These are phyloP conservation scores for Blechomonas ayalai DNA, from an alignment of 208 protist genomes.

Conservation along the genomic window DNA sequence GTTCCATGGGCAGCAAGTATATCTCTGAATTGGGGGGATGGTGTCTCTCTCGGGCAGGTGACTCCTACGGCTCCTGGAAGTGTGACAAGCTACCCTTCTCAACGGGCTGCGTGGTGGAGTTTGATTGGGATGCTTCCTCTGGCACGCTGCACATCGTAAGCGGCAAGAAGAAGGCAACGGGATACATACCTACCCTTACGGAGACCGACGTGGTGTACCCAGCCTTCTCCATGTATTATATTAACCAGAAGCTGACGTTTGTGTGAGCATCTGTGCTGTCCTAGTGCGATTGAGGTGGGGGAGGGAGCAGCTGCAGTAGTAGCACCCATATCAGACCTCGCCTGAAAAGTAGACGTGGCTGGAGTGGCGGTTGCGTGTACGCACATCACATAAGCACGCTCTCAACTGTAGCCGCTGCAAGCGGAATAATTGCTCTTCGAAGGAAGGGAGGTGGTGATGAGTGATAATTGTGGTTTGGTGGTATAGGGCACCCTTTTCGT, in stretches of 20 bases:
- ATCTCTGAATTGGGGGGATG: conserved; percentile 88
- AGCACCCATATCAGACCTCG: too few relatives aligned
- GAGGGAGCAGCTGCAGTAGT: too few relatives aligned
- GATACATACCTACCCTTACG: conserved; percentile 64
- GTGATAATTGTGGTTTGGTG: too few relatives aligned
- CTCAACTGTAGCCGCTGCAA: too few relatives aligned
- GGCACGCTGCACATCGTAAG: conserved; percentile 80
- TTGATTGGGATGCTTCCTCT: conserved; percentile 73
- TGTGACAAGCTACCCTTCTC: conserved; percentile 81
- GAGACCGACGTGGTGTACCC: conserved; percentile 72
- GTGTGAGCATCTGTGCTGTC: conserved; percentile 43
- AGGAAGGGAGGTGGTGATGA: too few relatives aligned
- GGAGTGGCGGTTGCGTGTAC: too few relatives aligned
- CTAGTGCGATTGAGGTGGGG: too few relatives aligned
- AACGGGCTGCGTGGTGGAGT: conserved; percentile 86
- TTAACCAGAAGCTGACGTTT: conserved; percentile 88
- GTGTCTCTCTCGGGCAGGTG: conserved; percentile 82
- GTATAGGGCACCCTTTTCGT: not conserved
- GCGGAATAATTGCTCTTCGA: too few relatives aligned
- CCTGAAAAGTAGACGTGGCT: too few relatives aligned
- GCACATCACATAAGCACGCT: too few relatives aligned
- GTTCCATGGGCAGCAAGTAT: conserved; percentile 77
- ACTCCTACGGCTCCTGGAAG: conserved; percentile 86
- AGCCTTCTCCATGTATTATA: conserved; percentile 88
- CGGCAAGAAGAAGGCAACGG: conserved; percentile 60